A percentile compares a stretch with the other conserved stretches of the same genome.
Evolutionary conservation across 1,284 basidiomycete species (phyloP).

Genomic region (Thelephora terrestris): DNA sequence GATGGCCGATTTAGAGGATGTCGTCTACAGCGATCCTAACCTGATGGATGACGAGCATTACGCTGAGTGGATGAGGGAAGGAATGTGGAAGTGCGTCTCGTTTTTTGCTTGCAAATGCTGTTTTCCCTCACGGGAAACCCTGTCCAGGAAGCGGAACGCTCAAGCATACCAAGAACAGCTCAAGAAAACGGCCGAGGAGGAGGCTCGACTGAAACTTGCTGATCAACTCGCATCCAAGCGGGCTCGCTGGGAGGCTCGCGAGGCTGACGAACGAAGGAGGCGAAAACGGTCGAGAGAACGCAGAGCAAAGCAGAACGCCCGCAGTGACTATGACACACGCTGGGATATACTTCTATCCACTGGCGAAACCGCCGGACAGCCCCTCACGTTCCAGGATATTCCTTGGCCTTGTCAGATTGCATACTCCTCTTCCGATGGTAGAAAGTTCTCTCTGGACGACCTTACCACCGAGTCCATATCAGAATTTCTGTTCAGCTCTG

Average conservation of each 20-base stretch:
- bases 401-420: slow-evolving; percentile 67
- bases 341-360: slow-evolving; percentile 45
- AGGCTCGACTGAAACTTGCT: slow-evolving; percentile 40
- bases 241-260: slow-evolving; percentile 36
- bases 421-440: too few relatives aligned
- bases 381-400: slow-evolving; percentile 49
- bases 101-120: neutral
- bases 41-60: slow-evolving; percentile 80
- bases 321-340: slow-evolving; percentile 43
- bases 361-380: slow-evolving; percentile 6
- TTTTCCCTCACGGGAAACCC: neutral
- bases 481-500: slow-evolving; percentile 44
- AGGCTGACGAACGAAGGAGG: slow-evolving; percentile 37
- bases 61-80: slow-evolving; percentile 62
- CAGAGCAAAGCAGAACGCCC: slow-evolving; percentile 31
- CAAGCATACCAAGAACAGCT: slow-evolving; percentile 55
- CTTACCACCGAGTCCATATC: slow-evolving; percentile 50
- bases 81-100: slow-evolving; percentile 63
- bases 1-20: slow-evolving; percentile 32
- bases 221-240: slow-evolving; percentile 47
- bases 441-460: slow-evolving; percentile 32
- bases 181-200: slow-evolving; percentile 36
- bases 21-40: slow-evolving; percentile 44
- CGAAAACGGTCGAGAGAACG: slow-evolving; percentile 41
- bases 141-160: slow-evolving; percentile 50